Conservation (phyloP, 1,284 basidiomycete genomes). For the Trichosporon sp. region DNA sequence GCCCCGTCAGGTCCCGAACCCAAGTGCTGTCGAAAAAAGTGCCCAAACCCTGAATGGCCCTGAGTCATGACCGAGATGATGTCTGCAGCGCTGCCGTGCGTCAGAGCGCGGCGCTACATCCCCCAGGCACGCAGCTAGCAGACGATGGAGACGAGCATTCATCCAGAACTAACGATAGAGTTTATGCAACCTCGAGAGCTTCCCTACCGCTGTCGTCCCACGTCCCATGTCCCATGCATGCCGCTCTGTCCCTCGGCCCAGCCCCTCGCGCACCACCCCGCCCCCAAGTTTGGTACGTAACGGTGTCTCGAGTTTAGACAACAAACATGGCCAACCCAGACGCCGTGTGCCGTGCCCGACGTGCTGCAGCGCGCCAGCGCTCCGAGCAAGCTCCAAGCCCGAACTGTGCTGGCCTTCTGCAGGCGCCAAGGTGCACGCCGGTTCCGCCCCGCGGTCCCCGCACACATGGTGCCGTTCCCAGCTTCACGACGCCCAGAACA, state of each 20-base stretch:
- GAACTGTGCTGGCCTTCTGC: too few relatives aligned
- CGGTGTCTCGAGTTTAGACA: not conserved
- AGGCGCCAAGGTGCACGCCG: too few relatives aligned
- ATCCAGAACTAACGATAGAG: constrained; percentile 6
- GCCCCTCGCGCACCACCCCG: not conserved
- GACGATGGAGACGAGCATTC: not conserved
- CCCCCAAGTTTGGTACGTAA: not conserved
- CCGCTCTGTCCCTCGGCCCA: not conserved
- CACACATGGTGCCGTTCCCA: not conserved
- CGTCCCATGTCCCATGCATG: not conserved
- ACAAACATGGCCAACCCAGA: not conserved
- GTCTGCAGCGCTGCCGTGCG: not conserved
- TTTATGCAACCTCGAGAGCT: not conserved
- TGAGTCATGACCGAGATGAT: not conserved
- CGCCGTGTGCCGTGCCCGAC: too few relatives aligned
- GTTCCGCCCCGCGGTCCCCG: not conserved
- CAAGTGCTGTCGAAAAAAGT: constrained; percentile 1
- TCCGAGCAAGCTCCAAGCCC: too few relatives aligned
- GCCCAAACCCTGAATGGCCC: not conserved
- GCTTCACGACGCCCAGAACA: not conserved
- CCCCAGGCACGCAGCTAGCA: not conserved
- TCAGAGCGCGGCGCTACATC: too few relatives aligned
- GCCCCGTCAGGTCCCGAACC: not conserved
- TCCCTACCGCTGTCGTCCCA: not conserved
- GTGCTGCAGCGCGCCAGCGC: too few relatives aligned